Percentiles rank a stretch among this genome's conserved stretches.
phyloP scores from a whole-genome alignment of 1,139 yeast species.

The Taphrina wiesneri region DNA sequence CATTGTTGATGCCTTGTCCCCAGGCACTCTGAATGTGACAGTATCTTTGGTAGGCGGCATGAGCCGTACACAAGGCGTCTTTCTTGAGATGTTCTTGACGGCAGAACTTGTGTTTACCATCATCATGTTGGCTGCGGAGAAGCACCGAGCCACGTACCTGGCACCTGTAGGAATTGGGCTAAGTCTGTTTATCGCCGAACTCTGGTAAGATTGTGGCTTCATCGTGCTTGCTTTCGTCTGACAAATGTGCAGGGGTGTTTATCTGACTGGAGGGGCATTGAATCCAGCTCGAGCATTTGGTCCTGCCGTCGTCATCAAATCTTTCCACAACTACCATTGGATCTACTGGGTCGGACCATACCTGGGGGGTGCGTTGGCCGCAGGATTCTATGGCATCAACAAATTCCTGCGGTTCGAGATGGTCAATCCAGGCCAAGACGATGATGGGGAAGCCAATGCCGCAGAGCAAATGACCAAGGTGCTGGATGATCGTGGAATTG shows the following conservation, averaged over 20 bases:
- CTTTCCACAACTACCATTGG: slow-evolving; percentile 85
- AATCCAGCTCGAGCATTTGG: slow-evolving; percentile 92
- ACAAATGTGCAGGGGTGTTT: slow-evolving; percentile 57
- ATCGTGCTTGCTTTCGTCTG: background rate
- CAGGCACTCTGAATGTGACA: slow-evolving; percentile 72
- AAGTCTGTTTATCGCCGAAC: slow-evolving; percentile 77
- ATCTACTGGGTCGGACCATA: slow-evolving; percentile 68
- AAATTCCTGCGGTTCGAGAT: slow-evolving; percentile 20
- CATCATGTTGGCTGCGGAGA: slow-evolving; percentile 80
- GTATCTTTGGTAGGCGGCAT: slow-evolving; percentile 72
- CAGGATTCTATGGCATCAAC: slow-evolving; percentile 23
- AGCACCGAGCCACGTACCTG: slow-evolving; percentile 70
- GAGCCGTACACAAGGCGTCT: slow-evolving; percentile 72
- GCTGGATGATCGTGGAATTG: slow-evolving; percentile 18
- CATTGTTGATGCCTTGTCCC: slow-evolving; percentile 83
- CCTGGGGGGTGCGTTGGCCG: slow-evolving; percentile 35
- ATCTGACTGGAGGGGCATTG: slow-evolving; percentile 87
- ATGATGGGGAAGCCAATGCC: slow-evolving; percentile 41
- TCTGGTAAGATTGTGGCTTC: slow-evolving; percentile 43
- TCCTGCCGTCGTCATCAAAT: slow-evolving; percentile 68
- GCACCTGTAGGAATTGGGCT: slow-evolving; percentile 86
- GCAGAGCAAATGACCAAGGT: slow-evolving; percentile 16
- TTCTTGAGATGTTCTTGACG: slow-evolving; percentile 82
- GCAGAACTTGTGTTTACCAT: slow-evolving; percentile 73
- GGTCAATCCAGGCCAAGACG: slow-evolving; percentile 41